Evolutionary conservation across 768 basidiomycete species (phyloP).

Genomic region (Trametes gibbosa): DNA sequence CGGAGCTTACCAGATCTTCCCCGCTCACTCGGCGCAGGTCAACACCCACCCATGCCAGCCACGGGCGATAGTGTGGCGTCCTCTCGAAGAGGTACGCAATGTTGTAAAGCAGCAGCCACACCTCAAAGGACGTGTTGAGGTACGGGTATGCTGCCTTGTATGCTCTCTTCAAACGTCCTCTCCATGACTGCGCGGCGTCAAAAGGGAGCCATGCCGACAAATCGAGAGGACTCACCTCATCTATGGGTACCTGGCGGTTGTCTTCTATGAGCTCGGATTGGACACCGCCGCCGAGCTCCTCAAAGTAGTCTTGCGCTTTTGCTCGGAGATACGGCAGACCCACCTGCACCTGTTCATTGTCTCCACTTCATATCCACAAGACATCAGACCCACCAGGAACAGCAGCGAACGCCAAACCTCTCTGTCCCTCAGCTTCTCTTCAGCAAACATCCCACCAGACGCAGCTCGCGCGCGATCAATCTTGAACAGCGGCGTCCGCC

Average conservation of each 20-base stretch:
- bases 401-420: conserved; percentile 79
- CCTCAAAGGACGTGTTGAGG: conserved; percentile 71
- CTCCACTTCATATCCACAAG: background rate
- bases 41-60: conserved; percentile 83
- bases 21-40: conserved; percentile 76
- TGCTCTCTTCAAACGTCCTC: conserved; percentile 49
- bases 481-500: conserved; percentile 68
- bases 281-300: conserved; percentile 81
- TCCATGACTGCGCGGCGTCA: conserved; percentile 42
- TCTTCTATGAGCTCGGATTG: conserved; percentile 65
- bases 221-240: conserved; percentile 43
- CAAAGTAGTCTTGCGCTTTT: conserved; percentile 88
- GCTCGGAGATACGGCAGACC: conserved; percentile 87
- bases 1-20: conserved; percentile 68
- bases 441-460: conserved; percentile 59
- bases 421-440: conserved; percentile 59
- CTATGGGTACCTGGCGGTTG: conserved; percentile 41
- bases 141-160: conserved; percentile 84
- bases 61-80: conserved; percentile 86
- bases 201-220: background rate
- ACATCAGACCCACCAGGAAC: conserved; percentile 59
- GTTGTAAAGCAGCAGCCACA: conserved; percentile 83
- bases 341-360: conserved; percentile 45
- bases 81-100: conserved; percentile 87
- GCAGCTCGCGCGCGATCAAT: conserved; percentile 66